Percentiles rank a stretch among this genome's conserved stretches.
These are phyloP conservation scores for Tricholoma hemisulphureum DNA, from an alignment of 768 basidiomycete genomes.

Conservation along the genomic window DNA sequence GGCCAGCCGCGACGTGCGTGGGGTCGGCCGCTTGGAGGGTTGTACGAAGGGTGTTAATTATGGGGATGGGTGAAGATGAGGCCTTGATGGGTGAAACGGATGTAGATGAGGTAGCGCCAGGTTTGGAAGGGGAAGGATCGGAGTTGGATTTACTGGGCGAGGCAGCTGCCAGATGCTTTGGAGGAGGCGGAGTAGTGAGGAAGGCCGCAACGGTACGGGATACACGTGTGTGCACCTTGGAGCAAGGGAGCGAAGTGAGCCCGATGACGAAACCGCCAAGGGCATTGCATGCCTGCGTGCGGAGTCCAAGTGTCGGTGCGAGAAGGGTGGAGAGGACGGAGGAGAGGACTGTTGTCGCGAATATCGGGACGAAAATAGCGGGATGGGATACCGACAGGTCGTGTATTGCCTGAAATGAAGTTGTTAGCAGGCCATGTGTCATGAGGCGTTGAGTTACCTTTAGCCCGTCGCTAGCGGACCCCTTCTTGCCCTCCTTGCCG, in stretches of 20 bases:
- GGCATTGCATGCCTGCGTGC: constrained; percentile 73
- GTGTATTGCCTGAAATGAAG: constrained; percentile 59
- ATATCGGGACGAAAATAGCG: constrained; percentile 64
- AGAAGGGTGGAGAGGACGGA: constrained; percentile 63
- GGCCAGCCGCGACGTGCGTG: constrained; percentile 65
- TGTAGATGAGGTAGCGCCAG: not conserved
- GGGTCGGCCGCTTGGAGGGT: constrained; percentile 58
- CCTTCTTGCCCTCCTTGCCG: constrained; percentile 88
- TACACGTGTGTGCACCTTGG: constrained; percentile 50
- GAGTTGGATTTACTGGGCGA: constrained; percentile 4
- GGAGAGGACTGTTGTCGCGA: constrained; percentile 48
- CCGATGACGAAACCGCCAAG: constrained; percentile 67
- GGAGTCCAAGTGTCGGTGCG: constrained; percentile 61
- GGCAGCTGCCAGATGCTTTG: constrained; percentile 32
- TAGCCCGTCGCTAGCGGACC: constrained; percentile 72
- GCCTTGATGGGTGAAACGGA: constrained; percentile 5
- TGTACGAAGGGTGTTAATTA: constrained; percentile 65
- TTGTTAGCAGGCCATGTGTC: constrained; percentile 1
- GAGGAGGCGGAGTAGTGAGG: constrained; percentile 44
- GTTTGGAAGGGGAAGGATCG: constrained; percentile 3
- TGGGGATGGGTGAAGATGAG: constrained; percentile 42
- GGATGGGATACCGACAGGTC: constrained; percentile 67
- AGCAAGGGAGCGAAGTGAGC: constrained; percentile 45
- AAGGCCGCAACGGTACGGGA: constrained; percentile 47
- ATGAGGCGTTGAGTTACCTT: constrained; percentile 45